Evolutionary conservation across 805 yeast species (phyloP).

Genomic region (Isabelozyma pseudorhagii): DNA sequence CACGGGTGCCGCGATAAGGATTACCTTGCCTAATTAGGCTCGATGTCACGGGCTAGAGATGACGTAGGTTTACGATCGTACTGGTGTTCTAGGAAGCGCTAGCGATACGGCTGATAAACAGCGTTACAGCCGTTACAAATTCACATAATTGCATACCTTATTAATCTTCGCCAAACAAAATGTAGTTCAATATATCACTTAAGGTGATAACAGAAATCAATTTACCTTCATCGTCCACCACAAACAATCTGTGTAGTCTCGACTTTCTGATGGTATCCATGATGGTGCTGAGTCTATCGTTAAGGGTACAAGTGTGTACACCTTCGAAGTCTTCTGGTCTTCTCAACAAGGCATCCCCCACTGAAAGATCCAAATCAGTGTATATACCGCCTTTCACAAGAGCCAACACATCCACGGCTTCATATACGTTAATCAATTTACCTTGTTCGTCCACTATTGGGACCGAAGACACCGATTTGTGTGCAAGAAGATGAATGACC

Average conservation of each 20-base stretch:
- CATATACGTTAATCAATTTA: slow-evolving; percentile 80
- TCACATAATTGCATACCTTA: background rate
- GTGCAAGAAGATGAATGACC: slow-evolving; percentile 78
- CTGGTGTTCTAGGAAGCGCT: too few relatives aligned
- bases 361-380: slow-evolving; percentile 83
- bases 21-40: background rate
- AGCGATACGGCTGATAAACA: background rate
- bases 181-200: slow-evolving; percentile 84
- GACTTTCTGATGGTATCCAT: slow-evolving; percentile 91
- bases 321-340: slow-evolving; percentile 97
- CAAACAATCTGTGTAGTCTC: slow-evolving; percentile 85
- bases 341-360: slow-evolving; percentile 93
- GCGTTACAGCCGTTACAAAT: background rate
- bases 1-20: background rate
- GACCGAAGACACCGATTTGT: slow-evolving; percentile 81
- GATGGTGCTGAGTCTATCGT: slow-evolving; percentile 82
- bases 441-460: slow-evolving; percentile 84
- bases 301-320: slow-evolving; percentile 88
- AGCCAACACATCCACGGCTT: slow-evolving; percentile 91
- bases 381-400: slow-evolving; percentile 92
- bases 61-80: background rate
- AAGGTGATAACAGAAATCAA: slow-evolving; percentile 83
- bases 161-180: slow-evolving; percentile 59
- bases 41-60: background rate
- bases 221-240: slow-evolving; percentile 80